A percentile compares a stretch with the other conserved stretches of the same genome.
phyloP scores from a whole-genome alignment of 345 rosid genomes.

The Adansonia digitata region DNA sequence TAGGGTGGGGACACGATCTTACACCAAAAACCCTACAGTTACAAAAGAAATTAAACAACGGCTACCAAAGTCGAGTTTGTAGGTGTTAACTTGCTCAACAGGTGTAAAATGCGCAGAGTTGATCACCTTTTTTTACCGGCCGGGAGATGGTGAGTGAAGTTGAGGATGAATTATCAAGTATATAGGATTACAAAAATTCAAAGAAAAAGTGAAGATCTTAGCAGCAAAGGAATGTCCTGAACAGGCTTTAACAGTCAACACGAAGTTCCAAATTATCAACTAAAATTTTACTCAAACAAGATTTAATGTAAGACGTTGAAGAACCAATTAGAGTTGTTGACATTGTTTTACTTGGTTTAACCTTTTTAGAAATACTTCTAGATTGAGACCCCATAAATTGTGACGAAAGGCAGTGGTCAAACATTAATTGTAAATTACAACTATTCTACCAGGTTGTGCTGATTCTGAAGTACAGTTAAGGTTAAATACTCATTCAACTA shows the following conservation, averaged over 20 bases:
- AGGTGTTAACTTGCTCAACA: neutral
- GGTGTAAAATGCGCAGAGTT: neutral
- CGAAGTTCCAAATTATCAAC: neutral
- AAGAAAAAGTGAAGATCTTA: neutral
- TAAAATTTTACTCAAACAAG: neutral
- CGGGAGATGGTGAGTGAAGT: too few relatives aligned
- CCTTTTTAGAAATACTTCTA: neutral
- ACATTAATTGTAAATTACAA: neutral
- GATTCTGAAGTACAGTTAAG: neutral
- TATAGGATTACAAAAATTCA: too few relatives aligned
- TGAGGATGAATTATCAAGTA: too few relatives aligned
- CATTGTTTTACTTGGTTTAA: neutral
- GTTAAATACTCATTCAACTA: neutral
- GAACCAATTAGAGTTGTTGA: neutral
- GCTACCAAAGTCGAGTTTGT: neutral
- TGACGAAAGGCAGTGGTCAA: neutral
- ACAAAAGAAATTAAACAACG: neutral
- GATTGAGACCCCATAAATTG: neutral
- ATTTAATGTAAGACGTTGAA: neutral
- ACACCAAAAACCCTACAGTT: slow-evolving; percentile 50
- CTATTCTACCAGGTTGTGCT: neutral
- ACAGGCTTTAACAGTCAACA: neutral
- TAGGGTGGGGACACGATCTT: slow-evolving; percentile 30
- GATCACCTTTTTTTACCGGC: neutral
- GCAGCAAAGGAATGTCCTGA: neutral